phyloP scores from a whole-genome alignment of 768 basidiomycete species.

The Pisolithus sp. region DNA sequence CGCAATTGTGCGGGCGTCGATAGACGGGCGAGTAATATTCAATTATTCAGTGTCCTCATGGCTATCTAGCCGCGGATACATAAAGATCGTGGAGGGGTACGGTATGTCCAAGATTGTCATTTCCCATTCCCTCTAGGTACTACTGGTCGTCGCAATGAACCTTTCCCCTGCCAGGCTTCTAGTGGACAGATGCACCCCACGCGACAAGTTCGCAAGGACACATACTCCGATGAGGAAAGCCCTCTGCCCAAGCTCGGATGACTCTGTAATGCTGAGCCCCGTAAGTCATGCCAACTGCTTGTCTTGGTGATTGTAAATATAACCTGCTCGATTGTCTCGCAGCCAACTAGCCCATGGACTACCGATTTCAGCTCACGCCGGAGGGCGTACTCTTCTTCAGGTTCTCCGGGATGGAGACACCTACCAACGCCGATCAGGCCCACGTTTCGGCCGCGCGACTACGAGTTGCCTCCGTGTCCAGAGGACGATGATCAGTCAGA shows the following conservation, averaged over 20 bases:
- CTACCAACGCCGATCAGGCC: slow-evolving; percentile 29
- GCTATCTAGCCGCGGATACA: too few relatives aligned
- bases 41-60: too few relatives aligned
- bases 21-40: too few relatives aligned
- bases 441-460: slow-evolving; percentile 29
- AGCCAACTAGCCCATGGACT: slow-evolving; percentile 15
- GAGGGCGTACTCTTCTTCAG: slow-evolving; percentile 28
- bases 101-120: too few relatives aligned
- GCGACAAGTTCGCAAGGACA: slow-evolving; percentile 28
- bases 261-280: slow-evolving; percentile 16
- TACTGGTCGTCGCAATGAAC: slow-evolving; percentile 11
- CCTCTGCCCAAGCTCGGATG: slow-evolving; percentile 23
- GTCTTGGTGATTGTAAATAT: neutral
- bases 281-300: slow-evolving; percentile 8
- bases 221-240: slow-evolving; percentile 23
- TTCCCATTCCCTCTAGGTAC: too few relatives aligned
- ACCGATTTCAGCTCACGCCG: slow-evolving; percentile 14
- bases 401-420: slow-evolving; percentile 27
- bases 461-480: slow-evolving; percentile 22
- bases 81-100: too few relatives aligned
- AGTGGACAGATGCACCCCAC: slow-evolving; percentile 29
- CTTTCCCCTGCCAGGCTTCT: slow-evolving; percentile 21
- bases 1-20: too few relatives aligned
- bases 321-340: neutral
- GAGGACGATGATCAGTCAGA: slow-evolving; percentile 26